phyloP scores from a whole-genome alignment of 257 asterid species.

The Plantago elongata region DNA sequence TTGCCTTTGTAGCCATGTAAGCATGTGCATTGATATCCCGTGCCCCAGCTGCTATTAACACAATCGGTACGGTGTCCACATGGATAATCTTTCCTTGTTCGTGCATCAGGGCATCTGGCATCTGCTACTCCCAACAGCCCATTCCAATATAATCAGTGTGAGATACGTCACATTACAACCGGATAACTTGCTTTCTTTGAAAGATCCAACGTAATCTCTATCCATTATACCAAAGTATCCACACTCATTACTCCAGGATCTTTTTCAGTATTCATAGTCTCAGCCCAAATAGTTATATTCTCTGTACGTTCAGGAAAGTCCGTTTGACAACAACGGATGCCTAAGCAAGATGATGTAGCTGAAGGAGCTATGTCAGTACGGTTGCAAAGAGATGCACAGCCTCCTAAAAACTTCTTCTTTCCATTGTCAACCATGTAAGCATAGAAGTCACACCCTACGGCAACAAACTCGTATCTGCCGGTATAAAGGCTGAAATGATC shows the following conservation, averaged over 20 bases:
- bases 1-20: slow-evolving; percentile 33
- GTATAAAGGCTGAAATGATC: slow-evolving; percentile 6
- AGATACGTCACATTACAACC: not conserved
- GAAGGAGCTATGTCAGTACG: not conserved
- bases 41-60: not conserved
- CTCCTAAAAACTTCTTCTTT: not conserved
- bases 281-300: not conserved
- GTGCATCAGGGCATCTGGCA: slow-evolving; percentile 21
- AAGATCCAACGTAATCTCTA: not conserved
- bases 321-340: slow-evolving; percentile 22
- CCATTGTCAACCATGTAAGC: slow-evolving; percentile 14
- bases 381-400: slow-evolving; percentile 26
- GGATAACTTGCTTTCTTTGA: not conserved
- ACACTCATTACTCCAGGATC: slow-evolving; percentile 22
- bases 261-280: slow-evolving; percentile 15
- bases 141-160: slow-evolving; percentile 6
- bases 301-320: not conserved
- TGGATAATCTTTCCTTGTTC: not conserved
- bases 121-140: slow-evolving; percentile 24
- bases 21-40: slow-evolving; percentile 27
- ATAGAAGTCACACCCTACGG: slow-evolving; percentile 29
- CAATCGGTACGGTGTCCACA: slow-evolving; percentile 20
- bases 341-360: slow-evolving; percentile 17
- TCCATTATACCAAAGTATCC: slow-evolving; percentile 12
- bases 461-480: slow-evolving; percentile 18